Conservation (phyloP, 306 rosid species). For the Canavalia gladiata region DNA sequence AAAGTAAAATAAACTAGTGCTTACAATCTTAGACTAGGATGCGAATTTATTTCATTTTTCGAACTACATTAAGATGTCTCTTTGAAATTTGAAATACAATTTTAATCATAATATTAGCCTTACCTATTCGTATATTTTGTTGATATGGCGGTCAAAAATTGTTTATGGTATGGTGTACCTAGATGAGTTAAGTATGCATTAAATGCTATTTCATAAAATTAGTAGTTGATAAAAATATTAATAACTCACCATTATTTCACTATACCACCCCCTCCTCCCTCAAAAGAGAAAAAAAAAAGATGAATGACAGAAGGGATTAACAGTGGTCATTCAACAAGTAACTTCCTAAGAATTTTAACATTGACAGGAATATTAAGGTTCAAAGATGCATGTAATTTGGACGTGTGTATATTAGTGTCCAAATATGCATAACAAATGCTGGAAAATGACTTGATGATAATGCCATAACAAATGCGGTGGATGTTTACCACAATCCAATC, state of each 20-base stretch:
- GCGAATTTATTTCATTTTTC: too few relatives aligned
- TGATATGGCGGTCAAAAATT: background rate
- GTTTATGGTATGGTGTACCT: background rate
- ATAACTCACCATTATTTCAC: background rate
- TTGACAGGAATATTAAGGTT: background rate
- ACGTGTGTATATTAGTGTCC: background rate
- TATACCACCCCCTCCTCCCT: background rate
- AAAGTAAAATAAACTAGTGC: too few relatives aligned
- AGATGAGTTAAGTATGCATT: background rate
- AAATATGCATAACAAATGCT: too few relatives aligned
- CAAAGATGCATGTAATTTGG: background rate
- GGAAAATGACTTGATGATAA: background rate
- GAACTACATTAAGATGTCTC: too few relatives aligned
- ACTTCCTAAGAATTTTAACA: background rate
- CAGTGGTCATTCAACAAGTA: background rate
- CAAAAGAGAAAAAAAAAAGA: too few relatives aligned
- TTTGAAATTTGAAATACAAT: background rate
- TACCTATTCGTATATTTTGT: background rate
- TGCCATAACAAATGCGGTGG: background rate
- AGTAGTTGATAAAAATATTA: background rate
- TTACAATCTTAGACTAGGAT: too few relatives aligned
- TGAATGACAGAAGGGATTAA: background rate
- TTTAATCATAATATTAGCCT: background rate
- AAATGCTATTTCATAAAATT: background rate
- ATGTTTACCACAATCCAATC: background rate